phyloP scores from a whole-genome alignment of 75 land plant species.

The Pinus taeda region DNA sequence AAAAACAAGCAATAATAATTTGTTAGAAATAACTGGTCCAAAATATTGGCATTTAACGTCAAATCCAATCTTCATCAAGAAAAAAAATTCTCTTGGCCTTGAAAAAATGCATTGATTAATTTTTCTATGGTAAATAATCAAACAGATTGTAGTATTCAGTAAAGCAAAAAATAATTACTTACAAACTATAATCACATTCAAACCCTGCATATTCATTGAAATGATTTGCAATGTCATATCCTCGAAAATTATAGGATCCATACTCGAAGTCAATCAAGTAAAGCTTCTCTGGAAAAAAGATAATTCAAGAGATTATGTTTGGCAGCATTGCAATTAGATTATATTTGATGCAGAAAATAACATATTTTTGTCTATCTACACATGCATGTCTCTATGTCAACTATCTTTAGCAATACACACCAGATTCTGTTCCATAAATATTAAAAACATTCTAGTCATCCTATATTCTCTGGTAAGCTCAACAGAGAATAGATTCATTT shows the following conservation, averaged over 20 bases:
- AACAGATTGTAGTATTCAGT: neutral
- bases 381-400: neutral
- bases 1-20: neutral
- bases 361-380: neutral
- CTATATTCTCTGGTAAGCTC: neutral
- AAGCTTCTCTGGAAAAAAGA: constrained; percentile 51
- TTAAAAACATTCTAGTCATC: neutral
- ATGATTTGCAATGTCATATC: constrained; percentile 96
- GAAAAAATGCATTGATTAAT: neutral
- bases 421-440: neutral
- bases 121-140: neutral
- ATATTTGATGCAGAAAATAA: neutral
- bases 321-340: neutral
- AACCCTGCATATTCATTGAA: constrained; percentile 99
- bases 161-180: constrained; percentile 24
- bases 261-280: constrained; percentile 98
- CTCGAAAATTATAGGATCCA: constrained; percentile 95
- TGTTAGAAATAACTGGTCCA: neutral
- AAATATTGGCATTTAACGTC: neutral
- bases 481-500: no score
- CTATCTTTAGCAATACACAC: neutral
- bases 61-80: neutral
- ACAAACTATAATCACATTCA: constrained; percentile 92
- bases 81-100: neutral
- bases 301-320: neutral